Conservation (phyloP, 495 filamentous ascomycete genomes). For the Podospora didyma region DNA sequence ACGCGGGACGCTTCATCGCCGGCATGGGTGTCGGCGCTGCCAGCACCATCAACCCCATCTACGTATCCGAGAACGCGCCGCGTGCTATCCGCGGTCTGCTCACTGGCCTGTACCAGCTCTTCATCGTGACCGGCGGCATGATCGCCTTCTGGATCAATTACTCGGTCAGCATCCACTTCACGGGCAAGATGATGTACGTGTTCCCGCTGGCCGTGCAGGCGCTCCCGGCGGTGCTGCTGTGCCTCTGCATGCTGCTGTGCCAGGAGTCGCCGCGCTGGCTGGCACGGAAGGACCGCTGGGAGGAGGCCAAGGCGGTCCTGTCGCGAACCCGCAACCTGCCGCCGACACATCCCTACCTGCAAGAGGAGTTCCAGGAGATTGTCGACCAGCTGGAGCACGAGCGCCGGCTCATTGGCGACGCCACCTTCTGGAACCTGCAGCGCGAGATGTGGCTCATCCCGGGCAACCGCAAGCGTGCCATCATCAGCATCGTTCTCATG, state of each 20-base stretch:
- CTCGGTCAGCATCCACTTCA: constrained; percentile 41
- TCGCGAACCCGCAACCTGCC: constrained; percentile 53
- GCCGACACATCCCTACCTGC: constrained; percentile 57
- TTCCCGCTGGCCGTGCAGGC: constrained; percentile 66
- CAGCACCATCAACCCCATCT: constrained; percentile 57
- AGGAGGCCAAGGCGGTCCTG: constrained; percentile 56
- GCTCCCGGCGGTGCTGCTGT: constrained; percentile 58
- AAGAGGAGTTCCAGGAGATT: constrained; percentile 64
- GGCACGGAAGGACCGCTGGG: constrained; percentile 65
- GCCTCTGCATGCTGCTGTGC: constrained; percentile 50
- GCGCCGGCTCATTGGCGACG: constrained; percentile 56
- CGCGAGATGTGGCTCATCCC: constrained; percentile 68
- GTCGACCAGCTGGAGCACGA: constrained; percentile 66
- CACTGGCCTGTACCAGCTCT: constrained; percentile 56
- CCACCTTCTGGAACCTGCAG: constrained; percentile 59
- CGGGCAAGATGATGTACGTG: constrained; percentile 48
- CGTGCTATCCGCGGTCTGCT: constrained; percentile 52
- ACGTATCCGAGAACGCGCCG: constrained; percentile 52
- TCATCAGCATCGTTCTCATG: constrained; percentile 40
- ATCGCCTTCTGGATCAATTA: constrained; percentile 58
- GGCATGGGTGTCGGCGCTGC: constrained; percentile 59
- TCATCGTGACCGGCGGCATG: constrained; percentile 56
- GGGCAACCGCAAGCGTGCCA: constrained; percentile 49
- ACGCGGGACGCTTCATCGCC: constrained; percentile 58
- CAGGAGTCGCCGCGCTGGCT: constrained; percentile 72